These are phyloP conservation scores for Silene coronaria DNA, from an alignment of 179 eudicot genomes.

Conservation along the genomic window DNA sequence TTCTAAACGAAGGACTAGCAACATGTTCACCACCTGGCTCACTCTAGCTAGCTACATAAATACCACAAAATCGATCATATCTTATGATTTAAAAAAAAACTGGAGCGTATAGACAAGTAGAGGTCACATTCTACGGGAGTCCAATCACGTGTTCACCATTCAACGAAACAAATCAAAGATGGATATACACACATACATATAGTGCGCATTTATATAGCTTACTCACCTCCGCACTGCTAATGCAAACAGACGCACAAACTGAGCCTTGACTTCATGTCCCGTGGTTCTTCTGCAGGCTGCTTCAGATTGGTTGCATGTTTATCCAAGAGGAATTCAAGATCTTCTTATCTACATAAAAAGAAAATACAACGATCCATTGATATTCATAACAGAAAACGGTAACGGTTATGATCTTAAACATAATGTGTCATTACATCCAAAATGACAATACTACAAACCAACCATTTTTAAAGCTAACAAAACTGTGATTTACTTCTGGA, in stretches of 20 bases:
- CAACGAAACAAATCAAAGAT: background rate
- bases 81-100: no score
- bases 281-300: conserved; percentile 20
- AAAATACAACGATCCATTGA: conserved; percentile 35
- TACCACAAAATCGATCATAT: no score
- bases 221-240: background rate
- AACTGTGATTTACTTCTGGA: background rate
- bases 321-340: conserved; percentile 45
- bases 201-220: background rate
- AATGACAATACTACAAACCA: background rate
- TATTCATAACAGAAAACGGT: conserved; percentile 55
- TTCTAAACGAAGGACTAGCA: background rate
- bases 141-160: background rate
- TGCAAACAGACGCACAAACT: background rate
- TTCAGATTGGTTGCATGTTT: conserved; percentile 31
- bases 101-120: no score
- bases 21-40: no score
- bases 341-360: conserved; percentile 31
- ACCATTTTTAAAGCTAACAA: background rate
- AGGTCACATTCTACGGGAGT: no score
- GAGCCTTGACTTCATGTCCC: background rate
- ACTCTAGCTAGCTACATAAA: no score
- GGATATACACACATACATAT: no score
- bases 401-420: background rate
- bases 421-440: background rate